Evolutionary conservation across 2,329 filamentous ascomycete genomes (phyloP), one percentile per base, ranked within the genome.

Genomic region (Colletotrichum cuscutae): DNA sequence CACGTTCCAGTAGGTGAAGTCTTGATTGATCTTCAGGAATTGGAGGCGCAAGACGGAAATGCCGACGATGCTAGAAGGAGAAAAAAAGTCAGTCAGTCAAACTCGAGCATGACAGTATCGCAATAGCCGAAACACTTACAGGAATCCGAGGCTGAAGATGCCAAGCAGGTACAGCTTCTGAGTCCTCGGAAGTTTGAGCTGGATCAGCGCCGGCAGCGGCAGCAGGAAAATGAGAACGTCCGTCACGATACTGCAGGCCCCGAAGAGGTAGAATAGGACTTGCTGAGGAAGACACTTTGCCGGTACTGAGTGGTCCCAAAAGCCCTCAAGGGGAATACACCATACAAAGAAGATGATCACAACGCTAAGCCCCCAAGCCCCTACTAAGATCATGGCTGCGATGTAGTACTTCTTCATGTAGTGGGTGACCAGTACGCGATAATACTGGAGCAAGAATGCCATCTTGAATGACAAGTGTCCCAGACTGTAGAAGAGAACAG

Each of bases 381-480:
- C 71, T 35, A 81, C 71, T 2, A 79, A 7, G 12, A 80, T 35
- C 54, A 79, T 78, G 26, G 77, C 75, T 13, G 65, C 57, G 56
- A 78, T 66, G 64, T 79, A 81, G 59, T 78, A 64, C 15, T 60
- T 75, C n/a, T 74, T 75, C 73, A 77, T 76, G 13, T 76, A 74
- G 22, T 77, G 72, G 19, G 82, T 68, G 28, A 69, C 72, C 15
- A 78, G 78, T n/a, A 82, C 76, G 15, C 81, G 80, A 49, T 81
- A 81, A 75, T 83, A 83, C 75, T 83, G 81, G 6, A 81, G 70
- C 49, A 83, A 74, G 57, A 84, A 81, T 2, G 81, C 79, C 63
- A 80, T 77, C 63, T 83, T 84, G 58, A 80, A 76, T 30, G 75
- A 73, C 30, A 77, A 46, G 5, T 83, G 76, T 28, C 76, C 75